Percentiles rank a stretch among this genome's conserved stretches.
Conservation (phyloP, 2,329 filamentous ascomycete species). For the Penicillium sp. region DNA sequence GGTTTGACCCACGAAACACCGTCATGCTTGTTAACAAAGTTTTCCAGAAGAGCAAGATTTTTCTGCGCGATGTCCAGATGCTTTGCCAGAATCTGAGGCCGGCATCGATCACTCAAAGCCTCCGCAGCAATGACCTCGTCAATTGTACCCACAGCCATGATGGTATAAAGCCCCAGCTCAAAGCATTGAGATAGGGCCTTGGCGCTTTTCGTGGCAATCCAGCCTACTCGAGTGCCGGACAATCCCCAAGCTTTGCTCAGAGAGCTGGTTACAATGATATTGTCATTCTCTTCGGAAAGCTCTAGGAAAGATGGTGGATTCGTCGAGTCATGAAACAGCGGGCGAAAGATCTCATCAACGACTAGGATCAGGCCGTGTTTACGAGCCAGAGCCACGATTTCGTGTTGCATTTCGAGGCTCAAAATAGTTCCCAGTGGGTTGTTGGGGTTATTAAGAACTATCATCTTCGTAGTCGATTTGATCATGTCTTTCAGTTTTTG, state of each 20-base stretch:
- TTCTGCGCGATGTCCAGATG: constrained; percentile 2
- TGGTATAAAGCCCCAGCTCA: constrained; percentile 5
- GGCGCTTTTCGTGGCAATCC: constrained; percentile 4
- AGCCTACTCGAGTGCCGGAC: constrained; percentile 7
- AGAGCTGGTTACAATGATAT: constrained; percentile 9
- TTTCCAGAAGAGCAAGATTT: constrained; percentile 2
- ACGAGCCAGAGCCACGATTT: constrained; percentile 3
- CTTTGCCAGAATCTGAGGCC: constrained; percentile 5
- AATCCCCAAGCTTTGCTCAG: constrained; percentile 14
- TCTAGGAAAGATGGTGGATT: constrained; percentile 6
- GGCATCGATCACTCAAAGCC: constrained; percentile 7
- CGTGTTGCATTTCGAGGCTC: background rate
- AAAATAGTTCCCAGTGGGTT: constrained; percentile 10
- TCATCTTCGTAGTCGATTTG: constrained; percentile 8
- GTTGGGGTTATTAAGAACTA: constrained; percentile 13
- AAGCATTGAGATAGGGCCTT: background rate
- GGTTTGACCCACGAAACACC: constrained; percentile 2
- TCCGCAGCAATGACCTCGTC: constrained; percentile 8
- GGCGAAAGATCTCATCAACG: constrained; percentile 12
- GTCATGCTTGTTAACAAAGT: background rate
- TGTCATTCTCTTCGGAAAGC: background rate
- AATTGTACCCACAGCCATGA: constrained; percentile 4
- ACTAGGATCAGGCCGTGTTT: constrained; percentile 1
- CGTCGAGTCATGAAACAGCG: background rate
- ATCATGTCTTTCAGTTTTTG: constrained; percentile 1